phyloP scores from a whole-genome alignment of 2,329 filamentous ascomycete species.

The Cordyceps javanica region DNA sequence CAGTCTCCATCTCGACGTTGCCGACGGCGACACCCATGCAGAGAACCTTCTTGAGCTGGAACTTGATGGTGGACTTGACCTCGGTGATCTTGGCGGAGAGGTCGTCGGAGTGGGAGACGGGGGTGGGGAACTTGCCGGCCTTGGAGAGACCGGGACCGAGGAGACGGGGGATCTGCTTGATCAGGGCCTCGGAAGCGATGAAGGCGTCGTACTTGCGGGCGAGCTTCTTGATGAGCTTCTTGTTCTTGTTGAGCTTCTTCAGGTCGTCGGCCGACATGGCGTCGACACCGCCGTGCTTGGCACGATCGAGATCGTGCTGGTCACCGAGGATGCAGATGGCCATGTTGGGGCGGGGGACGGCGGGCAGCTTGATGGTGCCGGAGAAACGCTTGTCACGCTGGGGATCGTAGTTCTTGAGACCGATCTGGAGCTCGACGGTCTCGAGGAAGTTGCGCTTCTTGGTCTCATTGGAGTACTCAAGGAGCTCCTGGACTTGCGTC shows the following conservation, averaged over 20 bases:
- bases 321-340: conserved; percentile 70
- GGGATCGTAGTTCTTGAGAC: conserved; percentile 98
- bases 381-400: conserved; percentile 99
- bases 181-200: conserved; percentile 91
- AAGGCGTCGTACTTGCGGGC: conserved; percentile 99
- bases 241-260: conserved; percentile 99
- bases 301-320: conserved; percentile 98
- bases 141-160: conserved; percentile 97
- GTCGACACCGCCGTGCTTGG: conserved; percentile 97
- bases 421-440: conserved; percentile 87
- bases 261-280: conserved; percentile 98
- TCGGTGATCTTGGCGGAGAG: conserved; percentile 93
- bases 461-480: conserved; percentile 88
- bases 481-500: conserved; percentile 85
- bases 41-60: conserved; percentile 99
- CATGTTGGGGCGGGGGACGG: conserved; percentile 88
- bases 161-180: conserved; percentile 99
- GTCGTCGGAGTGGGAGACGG: conserved; percentile 94
- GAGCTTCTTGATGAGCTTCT: conserved; percentile 99
- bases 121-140: conserved; percentile 99
- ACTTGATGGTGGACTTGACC: conserved; percentile 99
- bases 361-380: conserved; percentile 92
- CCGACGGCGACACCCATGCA: conserved; percentile 99
- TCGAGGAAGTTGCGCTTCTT: conserved; percentile 99
- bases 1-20: conserved; percentile 95